Percentiles rank a stretch among this genome's conserved stretches.
Conservation (phyloP, 2,329 filamentous ascomycete genomes). For the Colletotrichum caudatum region DNA sequence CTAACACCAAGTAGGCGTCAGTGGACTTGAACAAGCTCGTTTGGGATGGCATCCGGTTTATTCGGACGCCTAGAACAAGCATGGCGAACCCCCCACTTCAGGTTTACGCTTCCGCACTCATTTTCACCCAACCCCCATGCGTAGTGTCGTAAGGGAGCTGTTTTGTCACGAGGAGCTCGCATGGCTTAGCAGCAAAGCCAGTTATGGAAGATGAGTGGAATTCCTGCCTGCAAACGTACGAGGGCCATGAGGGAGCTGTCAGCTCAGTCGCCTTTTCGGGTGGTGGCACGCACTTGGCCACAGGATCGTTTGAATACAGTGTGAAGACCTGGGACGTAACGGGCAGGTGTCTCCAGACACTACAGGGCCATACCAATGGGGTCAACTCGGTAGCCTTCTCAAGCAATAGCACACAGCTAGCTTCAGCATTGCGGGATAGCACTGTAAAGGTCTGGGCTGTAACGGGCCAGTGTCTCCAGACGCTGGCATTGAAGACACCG, state of each 20-base stretch:
- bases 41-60: background rate
- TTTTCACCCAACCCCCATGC: background rate
- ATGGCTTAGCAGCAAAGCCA: background rate
- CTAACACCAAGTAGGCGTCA: background rate
- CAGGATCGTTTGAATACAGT: background rate
- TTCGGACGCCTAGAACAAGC: background rate
- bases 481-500: background rate
- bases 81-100: background rate
- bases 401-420: rapidly evolving
- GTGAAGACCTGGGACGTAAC: background rate
- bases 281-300: background rate
- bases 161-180: background rate
- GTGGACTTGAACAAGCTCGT: background rate
- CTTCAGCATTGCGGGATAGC: background rate
- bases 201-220: background rate
- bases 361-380: background rate
- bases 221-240: background rate
- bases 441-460: background rate
- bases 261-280: background rate
- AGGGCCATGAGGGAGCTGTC: background rate
- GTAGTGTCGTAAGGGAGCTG: background rate
- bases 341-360: background rate
- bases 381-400: background rate
- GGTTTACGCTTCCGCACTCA: background rate
- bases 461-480: background rate